These are phyloP conservation scores for Zychaea mexicana DNA, from an alignment of 371 early-diverging fungal species.

Conservation along the genomic window DNA sequence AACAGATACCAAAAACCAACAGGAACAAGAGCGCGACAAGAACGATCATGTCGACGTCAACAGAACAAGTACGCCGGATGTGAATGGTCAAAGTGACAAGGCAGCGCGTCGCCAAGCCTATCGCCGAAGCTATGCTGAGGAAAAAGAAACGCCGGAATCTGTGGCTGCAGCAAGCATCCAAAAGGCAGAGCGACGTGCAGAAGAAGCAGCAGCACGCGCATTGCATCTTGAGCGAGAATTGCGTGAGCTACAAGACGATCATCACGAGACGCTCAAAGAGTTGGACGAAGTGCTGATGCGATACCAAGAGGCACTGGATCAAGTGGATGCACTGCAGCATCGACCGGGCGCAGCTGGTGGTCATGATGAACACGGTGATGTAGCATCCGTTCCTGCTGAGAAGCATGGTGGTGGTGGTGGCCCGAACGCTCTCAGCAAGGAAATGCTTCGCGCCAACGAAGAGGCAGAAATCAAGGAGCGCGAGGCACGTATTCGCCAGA, in stretches of 20 bases:
- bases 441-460: slow-evolving; percentile 44
- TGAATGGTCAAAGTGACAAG: not conserved
- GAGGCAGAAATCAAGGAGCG: slow-evolving; percentile 20
- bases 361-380: slow-evolving; percentile 7
- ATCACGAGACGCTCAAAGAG: slow-evolving; percentile 38
- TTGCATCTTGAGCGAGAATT: slow-evolving; percentile 22
- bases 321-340: slow-evolving; percentile 17
- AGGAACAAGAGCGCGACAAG: slow-evolving; percentile 1
- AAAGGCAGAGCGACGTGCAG: slow-evolving; percentile 16
- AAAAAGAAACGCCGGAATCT: slow-evolving; percentile 33
- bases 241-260: slow-evolving; percentile 27
- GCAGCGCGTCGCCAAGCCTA: slow-evolving; percentile 8
- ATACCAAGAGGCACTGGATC: slow-evolving; percentile 41
- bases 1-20: not conserved
- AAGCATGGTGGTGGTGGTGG: not conserved
- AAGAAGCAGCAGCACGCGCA: slow-evolving; percentile 22
- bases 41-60: not conserved
- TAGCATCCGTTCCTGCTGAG: too few species aligned
- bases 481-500: slow-evolving; percentile 16
- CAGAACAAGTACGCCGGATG: not conserved
- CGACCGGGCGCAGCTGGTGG: not conserved
- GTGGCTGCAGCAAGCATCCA: slow-evolving; percentile 18
- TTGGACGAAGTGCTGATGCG: slow-evolving; percentile 37
- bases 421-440: slow-evolving; percentile 26
- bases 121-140: slow-evolving; percentile 34